These are phyloP conservation scores for Exophiala sp. DNA, from an alignment of 2,329 filamentous ascomycete genomes.

Conservation along the genomic window DNA sequence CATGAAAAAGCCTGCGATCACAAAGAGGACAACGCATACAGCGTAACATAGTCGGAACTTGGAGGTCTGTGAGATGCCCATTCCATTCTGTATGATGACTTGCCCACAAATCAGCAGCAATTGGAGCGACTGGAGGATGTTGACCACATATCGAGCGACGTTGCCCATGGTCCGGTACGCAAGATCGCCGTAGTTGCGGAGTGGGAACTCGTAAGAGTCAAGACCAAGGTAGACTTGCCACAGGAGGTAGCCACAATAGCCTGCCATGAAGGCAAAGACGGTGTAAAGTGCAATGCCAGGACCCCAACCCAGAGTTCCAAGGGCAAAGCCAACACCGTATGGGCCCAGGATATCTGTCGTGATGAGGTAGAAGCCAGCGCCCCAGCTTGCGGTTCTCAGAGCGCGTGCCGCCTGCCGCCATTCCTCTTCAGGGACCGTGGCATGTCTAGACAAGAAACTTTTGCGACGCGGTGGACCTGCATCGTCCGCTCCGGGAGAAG, in stretches of 20 bases:
- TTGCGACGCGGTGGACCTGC: neutral
- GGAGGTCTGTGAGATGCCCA: constrained; percentile 25
- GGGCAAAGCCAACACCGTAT: constrained; percentile 38
- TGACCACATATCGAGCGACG: constrained; percentile 46
- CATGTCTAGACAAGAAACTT: constrained; percentile 8
- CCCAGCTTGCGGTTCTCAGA: constrained; percentile 44
- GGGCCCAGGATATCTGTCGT: constrained; percentile 50
- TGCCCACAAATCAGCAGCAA: constrained; percentile 36
- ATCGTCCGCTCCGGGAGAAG: neutral
- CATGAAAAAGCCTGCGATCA: constrained; percentile 29
- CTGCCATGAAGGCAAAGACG: constrained; percentile 42
- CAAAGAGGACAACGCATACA: constrained; percentile 31
- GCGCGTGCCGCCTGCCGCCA: constrained; percentile 48
- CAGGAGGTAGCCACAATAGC: constrained; percentile 47
- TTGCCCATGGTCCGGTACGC: constrained; percentile 49
- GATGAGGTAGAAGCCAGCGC: constrained; percentile 49
- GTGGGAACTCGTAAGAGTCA: constrained; percentile 47
- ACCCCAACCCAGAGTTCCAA: constrained; percentile 39
- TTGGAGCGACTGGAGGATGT: constrained; percentile 48
- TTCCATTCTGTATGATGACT: constrained; percentile 27
- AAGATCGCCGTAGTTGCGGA: constrained; percentile 48
- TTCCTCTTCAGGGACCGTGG: constrained; percentile 31
- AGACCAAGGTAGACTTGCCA: constrained; percentile 46
- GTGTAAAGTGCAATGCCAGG: constrained; percentile 48
- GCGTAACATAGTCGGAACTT: constrained; percentile 26